Evolutionary conservation across 2,329 filamentous ascomycete species (phyloP), one percentile per base, ranked within the genome.

Genomic region (Ceratocystis huliohia): DNA sequence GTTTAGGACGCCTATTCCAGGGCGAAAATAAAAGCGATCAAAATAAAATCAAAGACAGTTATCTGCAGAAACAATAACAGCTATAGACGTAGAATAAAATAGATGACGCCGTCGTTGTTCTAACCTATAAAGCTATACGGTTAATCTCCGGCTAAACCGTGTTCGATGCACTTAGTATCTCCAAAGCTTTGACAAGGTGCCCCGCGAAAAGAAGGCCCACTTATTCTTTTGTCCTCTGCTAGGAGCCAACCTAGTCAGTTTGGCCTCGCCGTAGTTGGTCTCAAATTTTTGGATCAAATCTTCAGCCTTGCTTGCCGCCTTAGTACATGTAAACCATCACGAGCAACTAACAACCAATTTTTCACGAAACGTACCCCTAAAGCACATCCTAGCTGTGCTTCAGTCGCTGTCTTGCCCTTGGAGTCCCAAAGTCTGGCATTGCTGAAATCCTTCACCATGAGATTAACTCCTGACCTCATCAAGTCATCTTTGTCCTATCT

Each of bases 401-500:
- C 5, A 59, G 25, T 20, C 28, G 56, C 28, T 37, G 2, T 17
- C 28, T 20, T 37, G 10, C 13, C 1, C 5, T 48, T 45, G 17
- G 10, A 5, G 15, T 48, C 53, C 28, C 20, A 59, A 7, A 30
- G n/a, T 41, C 5, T 30, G 37, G 5, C 33, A 17, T 6, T 25
- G 5, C n/a, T 48, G 10, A 28, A 66, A 20, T 41, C 13, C 37
- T 46, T 72, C 76, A 79, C 75, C 71, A 97, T 99, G 94, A 88
- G 93, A 82, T 86, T 99, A 79, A 96, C 93, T 70, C 87, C 90
- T 72, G 94, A 97, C 77, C 86, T 97, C 74, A 95, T 99, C 79
- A 85, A 91, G 78, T 87, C 85, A 77, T 96, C 94, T 75, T 88
- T 96, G 72, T 96, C 93, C 76, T 99, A 96, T 83, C 88, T 97